Conservation (phyloP, 768 basidiomycete genomes). For the Polyporus arcularius region DNA sequence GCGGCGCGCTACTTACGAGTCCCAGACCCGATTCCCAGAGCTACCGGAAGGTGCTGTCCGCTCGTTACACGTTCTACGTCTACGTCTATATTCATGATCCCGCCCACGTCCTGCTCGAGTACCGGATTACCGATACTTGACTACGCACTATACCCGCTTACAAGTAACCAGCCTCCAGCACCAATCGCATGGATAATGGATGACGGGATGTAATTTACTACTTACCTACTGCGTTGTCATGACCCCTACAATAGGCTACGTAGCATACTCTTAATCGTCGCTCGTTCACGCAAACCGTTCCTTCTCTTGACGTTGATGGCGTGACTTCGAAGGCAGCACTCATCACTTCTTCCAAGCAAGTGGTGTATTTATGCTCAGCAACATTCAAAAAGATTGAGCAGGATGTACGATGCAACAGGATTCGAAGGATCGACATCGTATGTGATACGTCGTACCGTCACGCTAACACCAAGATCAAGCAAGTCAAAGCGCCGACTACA, state of each 20-base stretch:
- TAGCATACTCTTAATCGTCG: background rate
- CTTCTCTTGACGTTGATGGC: background rate
- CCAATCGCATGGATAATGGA: background rate
- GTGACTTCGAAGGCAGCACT: too few relatives aligned
- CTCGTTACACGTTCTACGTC: background rate
- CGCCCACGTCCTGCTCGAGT: constrained; percentile 14
- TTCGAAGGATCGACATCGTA: too few relatives aligned
- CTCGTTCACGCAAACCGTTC: background rate
- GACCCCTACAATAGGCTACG: background rate
- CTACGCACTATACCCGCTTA: constrained; percentile 17
- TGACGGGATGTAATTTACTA: constrained; percentile 20
- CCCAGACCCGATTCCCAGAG: too few relatives aligned
- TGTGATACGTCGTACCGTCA: too few relatives aligned
- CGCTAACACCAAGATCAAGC: too few relatives aligned
- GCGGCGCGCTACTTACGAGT: too few relatives aligned
- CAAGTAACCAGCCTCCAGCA: too few relatives aligned
- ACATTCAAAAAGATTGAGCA: too few relatives aligned
- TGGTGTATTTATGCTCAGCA: too few relatives aligned
- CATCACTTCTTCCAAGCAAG: too few relatives aligned
- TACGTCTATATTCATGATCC: constrained; percentile 12
- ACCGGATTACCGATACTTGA: background rate
- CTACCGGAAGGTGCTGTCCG: constrained; percentile 11
- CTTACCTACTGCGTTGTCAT: background rate
- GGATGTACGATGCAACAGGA: too few relatives aligned
- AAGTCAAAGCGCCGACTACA: too few relatives aligned